Base-by-base conservation (phyloP, 805 yeast genomes). In the Saccharomycopsis sp. region DNA sequence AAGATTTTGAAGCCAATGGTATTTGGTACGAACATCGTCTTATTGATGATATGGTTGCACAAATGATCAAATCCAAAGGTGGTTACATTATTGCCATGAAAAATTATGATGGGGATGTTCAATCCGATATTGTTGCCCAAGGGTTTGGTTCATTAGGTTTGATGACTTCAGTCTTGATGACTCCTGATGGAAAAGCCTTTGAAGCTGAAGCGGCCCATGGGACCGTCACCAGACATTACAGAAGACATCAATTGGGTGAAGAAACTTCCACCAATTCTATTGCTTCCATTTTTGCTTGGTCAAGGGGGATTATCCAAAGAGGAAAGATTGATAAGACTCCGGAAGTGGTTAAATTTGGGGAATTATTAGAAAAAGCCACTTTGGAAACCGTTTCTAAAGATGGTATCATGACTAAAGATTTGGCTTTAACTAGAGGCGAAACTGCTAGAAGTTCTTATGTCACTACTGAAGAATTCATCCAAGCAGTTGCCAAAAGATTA, bases 181-280 rank as follows among this genome's bases (percentile, higher is more conserved):
- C 89, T 14, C 88, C 89, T 39, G 89, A 82, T 61, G 92, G 92
- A 31, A 79, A 79, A 58, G 75, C 87, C n/a, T 82, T 78, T 52
- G 92, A 82, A 64, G 69, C 82, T 45, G 92, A 82, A 60, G 89
- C 89, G 45, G 92, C 92, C 26, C 92, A 82, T 55, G 92, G 92
- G 52, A 82, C 92, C 14, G 92, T 82, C 48, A 82, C 92, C 25
- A 77, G 92, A 72, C 92, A 82, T 57, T 82, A 66, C 64, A 78
- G 89, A 72, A 82, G 75, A 60, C 76, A 78, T 52, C 89, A 82
- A 62, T 74, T 74, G 55, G 89, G 89, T 47, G 77, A 80, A 56
- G 85, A 79, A 58, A 82, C 92, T 6, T 79, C 88, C 3, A 82
- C 92, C 40, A 82, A 82, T 63, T 81, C 92, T 5, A 82, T 82